phyloP scores from a whole-genome alignment of 495 filamentous ascomycete genomes.

The Hyaloscypha bicolor region DNA sequence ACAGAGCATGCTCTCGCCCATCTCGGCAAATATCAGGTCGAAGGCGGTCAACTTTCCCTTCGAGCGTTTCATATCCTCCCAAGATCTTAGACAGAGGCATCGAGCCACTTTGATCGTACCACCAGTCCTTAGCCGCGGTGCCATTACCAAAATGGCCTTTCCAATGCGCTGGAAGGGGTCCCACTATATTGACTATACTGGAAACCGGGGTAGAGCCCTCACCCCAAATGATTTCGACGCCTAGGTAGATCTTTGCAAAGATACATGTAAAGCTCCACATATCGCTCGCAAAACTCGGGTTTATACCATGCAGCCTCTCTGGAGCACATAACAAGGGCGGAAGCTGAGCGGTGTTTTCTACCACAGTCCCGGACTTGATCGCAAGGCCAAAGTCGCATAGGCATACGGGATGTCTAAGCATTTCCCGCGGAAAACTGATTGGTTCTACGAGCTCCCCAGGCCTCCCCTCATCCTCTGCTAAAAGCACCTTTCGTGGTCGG shows the following conservation, averaged over 20 bases:
- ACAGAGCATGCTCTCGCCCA: constrained; percentile 1
- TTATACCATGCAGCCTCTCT: neutral
- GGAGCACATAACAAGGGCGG: neutral
- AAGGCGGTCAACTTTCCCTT: constrained; percentile 7
- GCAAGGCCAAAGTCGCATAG: neutral
- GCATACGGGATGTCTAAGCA: neutral
- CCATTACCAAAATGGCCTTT: no score
- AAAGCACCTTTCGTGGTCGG: constrained; percentile 13
- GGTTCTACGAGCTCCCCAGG: constrained; percentile 6
- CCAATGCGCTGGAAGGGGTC: no score
- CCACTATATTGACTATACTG: neutral
- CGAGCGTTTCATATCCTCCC: constrained; percentile 3
- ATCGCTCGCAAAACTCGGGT: neutral
- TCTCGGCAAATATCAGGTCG: constrained; percentile 1
- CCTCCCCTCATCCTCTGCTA: neutral
- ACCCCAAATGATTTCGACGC: no score
- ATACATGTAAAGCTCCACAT: no score
- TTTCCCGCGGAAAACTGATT: neutral
- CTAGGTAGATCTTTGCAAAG: no score
- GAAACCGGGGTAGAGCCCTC: no score
- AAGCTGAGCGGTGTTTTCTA: neutral
- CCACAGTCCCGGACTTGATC: neutral
- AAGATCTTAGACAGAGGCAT: neutral
- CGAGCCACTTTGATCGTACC: constrained; percentile 12
- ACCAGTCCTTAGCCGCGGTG: constrained; percentile 26